Evolutionary conservation across 2,329 filamentous ascomycete genomes (phyloP).

Genomic region (Diaporthe helianthi): DNA sequence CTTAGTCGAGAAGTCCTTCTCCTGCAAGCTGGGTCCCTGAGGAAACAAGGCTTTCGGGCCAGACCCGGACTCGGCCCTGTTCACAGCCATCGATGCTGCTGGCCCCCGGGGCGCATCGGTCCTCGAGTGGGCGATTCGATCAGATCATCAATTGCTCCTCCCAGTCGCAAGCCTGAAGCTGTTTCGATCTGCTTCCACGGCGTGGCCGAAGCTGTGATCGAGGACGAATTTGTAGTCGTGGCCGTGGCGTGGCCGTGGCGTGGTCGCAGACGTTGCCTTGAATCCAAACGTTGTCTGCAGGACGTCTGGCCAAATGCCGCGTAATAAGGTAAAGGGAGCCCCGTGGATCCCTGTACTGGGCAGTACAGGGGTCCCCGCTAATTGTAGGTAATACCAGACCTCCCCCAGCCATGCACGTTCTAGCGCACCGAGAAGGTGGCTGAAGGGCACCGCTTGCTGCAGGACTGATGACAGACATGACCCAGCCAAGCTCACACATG

Average conservation of each 20-base stretch:
- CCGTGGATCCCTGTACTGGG: neutral
- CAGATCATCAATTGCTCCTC: slow-evolving; percentile 10
- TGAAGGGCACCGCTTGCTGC: slow-evolving; percentile 10
- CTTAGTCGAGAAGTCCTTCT: slow-evolving; percentile 86
- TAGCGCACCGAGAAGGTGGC: slow-evolving; percentile 25
- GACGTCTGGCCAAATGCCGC: slow-evolving; percentile 6
- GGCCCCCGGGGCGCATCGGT: slow-evolving; percentile 48
- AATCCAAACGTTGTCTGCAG: slow-evolving; percentile 1
- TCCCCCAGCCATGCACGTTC: slow-evolving; percentile 16
- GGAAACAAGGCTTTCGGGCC: slow-evolving; percentile 75
- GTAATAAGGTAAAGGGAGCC: slow-evolving; percentile 22
- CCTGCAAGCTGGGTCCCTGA: slow-evolving; percentile 80
- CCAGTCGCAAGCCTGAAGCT: neutral
- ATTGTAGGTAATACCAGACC: neutral
- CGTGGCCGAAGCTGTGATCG: neutral
- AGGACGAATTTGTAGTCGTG: neutral
- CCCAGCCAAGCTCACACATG: slow-evolving; percentile 24
- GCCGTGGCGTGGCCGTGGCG: neutral
- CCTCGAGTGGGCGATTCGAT: slow-evolving; percentile 25
- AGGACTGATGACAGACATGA: slow-evolving; percentile 14
- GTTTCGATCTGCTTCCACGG: neutral
- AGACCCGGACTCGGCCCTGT: slow-evolving; percentile 45
- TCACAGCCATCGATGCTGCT: slow-evolving; percentile 43
- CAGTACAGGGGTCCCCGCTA: slow-evolving; percentile 7
- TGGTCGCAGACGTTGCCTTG: neutral